Base-by-base conservation (phyloP, 2,329 filamentous ascomycete species). In the Phoma sp. region DNA sequence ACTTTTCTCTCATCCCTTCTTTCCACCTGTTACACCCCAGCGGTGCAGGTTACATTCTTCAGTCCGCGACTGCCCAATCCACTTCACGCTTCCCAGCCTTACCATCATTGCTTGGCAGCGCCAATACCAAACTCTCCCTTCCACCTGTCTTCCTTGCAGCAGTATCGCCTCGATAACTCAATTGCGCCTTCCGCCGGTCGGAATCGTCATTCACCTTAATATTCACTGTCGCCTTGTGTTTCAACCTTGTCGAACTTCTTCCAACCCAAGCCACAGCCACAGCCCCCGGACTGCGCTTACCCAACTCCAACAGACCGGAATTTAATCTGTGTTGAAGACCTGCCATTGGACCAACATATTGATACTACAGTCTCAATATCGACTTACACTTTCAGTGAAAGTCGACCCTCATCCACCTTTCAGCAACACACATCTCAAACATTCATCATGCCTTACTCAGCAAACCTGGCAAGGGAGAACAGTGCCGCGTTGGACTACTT, bases 401-500 rank as follows among this genome's bases (percentile, higher is more conserved):
- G 39, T 36, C 42, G 29, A 17, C 39, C 51, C 42, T 50, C 51
- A 39, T 36, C 56, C 54, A 49, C 43, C 47, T 36, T 56, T 55
- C 47, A 42, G 34, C 60, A 43, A 47, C 56, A 42, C 30, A 45
- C 43, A 56, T 29, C 61, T 59, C 43, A 59, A 60, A 42, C 60
- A 57, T 36, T 46, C 47, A 65, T 52, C 66, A 81, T 82, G 80
- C 71, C 77, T 65, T 79, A 77, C 74, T 75, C 75, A 66, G 65
- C 67, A 72, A 67, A 74, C 67, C 65, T 76, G 70, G 62, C 63
- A 20, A 67, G 73, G 56, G 76, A 83, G 76, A 92, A 92, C 80
- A 85, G 87, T 74, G 83, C 83, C 47, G 91, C 91, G 42, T 83
- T 95, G 61, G 89, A 93, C 68, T 84, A 90, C 68, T 93, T 95